Evolutionary conservation across 805 yeast genomes (phyloP).

Genomic region (Metschnikowia continentalis): DNA sequence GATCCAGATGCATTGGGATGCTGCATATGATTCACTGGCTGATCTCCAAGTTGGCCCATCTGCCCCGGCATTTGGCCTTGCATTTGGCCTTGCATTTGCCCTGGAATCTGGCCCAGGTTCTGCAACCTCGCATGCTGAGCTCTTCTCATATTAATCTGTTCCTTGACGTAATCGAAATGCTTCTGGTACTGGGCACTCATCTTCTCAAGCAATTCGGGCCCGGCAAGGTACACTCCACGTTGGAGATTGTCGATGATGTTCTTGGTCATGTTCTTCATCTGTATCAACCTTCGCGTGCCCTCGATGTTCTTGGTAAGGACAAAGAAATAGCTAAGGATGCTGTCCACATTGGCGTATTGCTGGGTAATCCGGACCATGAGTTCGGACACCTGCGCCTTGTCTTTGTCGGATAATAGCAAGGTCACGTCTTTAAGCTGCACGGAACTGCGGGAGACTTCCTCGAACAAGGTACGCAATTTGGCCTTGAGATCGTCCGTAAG

Average conservation of each 20-base stretch:
- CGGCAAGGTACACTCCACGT: slow-evolving; percentile 62
- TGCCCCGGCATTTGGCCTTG: background rate
- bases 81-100: background rate
- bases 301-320: slow-evolving; percentile 69
- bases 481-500: slow-evolving; percentile 59
- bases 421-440: slow-evolving; percentile 66
- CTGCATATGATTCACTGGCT: background rate
- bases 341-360: slow-evolving; percentile 65
- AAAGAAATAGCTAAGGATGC: slow-evolving; percentile 73
- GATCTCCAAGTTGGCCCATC: background rate
- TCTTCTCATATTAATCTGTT: slow-evolving; percentile 44
- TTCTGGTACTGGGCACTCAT: slow-evolving; percentile 68
- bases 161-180: slow-evolving; percentile 71
- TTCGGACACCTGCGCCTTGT: slow-evolving; percentile 57
- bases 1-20: background rate
- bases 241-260: slow-evolving; percentile 69
- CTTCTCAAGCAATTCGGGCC: slow-evolving; percentile 67
- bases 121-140: slow-evolving; percentile 28
- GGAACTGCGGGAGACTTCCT: slow-evolving; percentile 65
- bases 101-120: slow-evolving; percentile 7
- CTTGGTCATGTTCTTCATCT: slow-evolving; percentile 73
- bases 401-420: slow-evolving; percentile 53
- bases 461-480: slow-evolving; percentile 57
- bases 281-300: slow-evolving; percentile 72
- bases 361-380: slow-evolving; percentile 53